Evolutionary conservation across 495 filamentous ascomycete genomes (phyloP), one percentile per base, ranked within the genome.

Genomic region (Collariella sp.): DNA sequence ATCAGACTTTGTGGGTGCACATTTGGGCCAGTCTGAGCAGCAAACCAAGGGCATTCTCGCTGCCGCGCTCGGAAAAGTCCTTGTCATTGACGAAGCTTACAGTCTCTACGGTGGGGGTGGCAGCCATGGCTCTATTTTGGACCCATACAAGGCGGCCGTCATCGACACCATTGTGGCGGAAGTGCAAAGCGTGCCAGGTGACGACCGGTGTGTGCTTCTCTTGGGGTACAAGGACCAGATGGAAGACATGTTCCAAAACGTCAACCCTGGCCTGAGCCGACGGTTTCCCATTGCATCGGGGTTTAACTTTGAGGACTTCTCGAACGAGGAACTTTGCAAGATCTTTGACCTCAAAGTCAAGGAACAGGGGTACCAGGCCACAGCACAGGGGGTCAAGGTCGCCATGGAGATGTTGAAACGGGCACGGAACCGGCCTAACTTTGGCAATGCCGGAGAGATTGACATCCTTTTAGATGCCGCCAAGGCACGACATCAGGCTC

Each of bases 101-200:
- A 76, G 66, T 73, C 81, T 71, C 23, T 67, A 71, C 19, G 60
- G 63, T 3, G 68, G 67, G 5, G 57, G 62, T 4, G 53, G 45
- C 7, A 40, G 20, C 18, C 47, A 46, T 12, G 57, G 61, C 11
- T 34, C 55, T 1, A n/a, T 52, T 24, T 53, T 58, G 1, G 83
- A 89, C 58, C 60, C 66, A 0, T 89, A 73, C 71, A 83, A 79
- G 58, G 81, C 75, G 1, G 83, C 82, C 7, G 81, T 88, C 9
- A 69, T 87, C 5, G 84, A 89, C 51, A 91, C 88, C 5, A 83
- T 93, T n/a, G 88, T 91, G 2, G 85, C 87, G 0, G 85, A 93
- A 53, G 81, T 94, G 0, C 88, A 91, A 49, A 86, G 81, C 57
- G 77, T 79, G 0, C 84, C 87, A 0, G 84, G 85, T 0, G 87